Percentiles rank a stretch among this genome's conserved stretches.
These are phyloP conservation scores for Paecilomyces niveus DNA, from an alignment of 2,329 filamentous ascomycete genomes.

Conservation along the genomic window DNA sequence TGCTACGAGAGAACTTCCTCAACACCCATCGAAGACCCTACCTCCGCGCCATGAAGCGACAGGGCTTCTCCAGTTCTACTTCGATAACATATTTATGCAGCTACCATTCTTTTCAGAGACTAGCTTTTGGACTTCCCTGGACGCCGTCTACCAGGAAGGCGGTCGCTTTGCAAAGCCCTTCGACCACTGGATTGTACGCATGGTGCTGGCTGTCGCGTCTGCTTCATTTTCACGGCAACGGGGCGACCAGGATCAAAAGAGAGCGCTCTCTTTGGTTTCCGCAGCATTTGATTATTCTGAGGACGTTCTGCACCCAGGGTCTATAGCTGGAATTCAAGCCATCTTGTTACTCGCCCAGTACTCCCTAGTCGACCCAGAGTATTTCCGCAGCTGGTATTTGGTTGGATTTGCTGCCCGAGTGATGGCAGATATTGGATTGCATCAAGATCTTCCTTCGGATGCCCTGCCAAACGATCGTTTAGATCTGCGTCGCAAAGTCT, in stretches of 20 bases:
- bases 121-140: constrained; percentile 66
- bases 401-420: constrained; percentile 85
- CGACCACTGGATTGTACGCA: constrained; percentile 80
- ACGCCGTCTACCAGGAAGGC: constrained; percentile 71
- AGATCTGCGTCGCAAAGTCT: constrained; percentile 73
- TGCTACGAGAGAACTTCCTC: constrained; percentile 66
- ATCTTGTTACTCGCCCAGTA: constrained; percentile 82
- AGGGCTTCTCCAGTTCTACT: constrained; percentile 71
- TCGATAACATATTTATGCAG: constrained; percentile 71
- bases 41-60: constrained; percentile 64
- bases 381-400: constrained; percentile 91
- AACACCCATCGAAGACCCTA: constrained; percentile 53
- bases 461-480: constrained; percentile 60
- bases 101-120: constrained; percentile 80
- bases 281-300: constrained; percentile 72
- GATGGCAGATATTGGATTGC: constrained; percentile 81
- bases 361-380: constrained; percentile 78
- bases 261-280: constrained; percentile 54
- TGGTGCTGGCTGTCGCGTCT: constrained; percentile 81
- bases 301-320: constrained; percentile 75
- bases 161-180: constrained; percentile 54
- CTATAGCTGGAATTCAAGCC: constrained; percentile 78
- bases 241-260: constrained; percentile 57
- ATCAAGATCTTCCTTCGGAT: constrained; percentile 77
- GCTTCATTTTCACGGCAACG: constrained; percentile 62